Evolutionary conservation across 1,284 basidiomycete genomes (phyloP).

Genomic region (Cerrena zonata): DNA sequence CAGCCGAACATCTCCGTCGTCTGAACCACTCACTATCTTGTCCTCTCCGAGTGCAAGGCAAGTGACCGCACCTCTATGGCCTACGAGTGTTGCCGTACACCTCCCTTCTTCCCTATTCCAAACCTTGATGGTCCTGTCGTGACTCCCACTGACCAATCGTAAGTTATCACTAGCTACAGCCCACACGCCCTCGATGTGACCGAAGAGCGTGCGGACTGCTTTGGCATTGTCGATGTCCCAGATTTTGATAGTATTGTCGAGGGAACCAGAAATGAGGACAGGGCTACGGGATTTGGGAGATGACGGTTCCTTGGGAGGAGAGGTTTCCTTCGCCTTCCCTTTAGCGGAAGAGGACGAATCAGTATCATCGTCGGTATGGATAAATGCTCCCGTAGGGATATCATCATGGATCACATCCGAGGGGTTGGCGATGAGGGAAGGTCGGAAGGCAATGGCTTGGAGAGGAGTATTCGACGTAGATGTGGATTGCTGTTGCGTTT

Average conservation of each 20-base stretch:
- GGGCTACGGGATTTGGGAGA: slow-evolving; percentile 36
- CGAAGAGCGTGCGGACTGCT: slow-evolving; percentile 82
- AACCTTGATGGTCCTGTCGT: slow-evolving; percentile 91
- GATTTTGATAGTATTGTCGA: slow-evolving; percentile 94
- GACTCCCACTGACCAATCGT: slow-evolving; percentile 85
- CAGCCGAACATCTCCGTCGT: slow-evolving; percentile 76
- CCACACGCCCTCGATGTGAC: slow-evolving; percentile 97
- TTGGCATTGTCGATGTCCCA: slow-evolving; percentile 93
- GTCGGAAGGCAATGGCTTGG: not conserved
- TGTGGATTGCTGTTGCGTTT: slow-evolving; percentile 14
- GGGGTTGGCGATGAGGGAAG: not conserved
- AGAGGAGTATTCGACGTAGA: slow-evolving; percentile 5
- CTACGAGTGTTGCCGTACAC: slow-evolving; percentile 87
- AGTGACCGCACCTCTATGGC: slow-evolving; percentile 91
- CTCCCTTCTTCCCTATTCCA: slow-evolving; percentile 90
- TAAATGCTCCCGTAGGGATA: slow-evolving; percentile 5
- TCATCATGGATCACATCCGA: not conserved
- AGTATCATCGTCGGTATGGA: slow-evolving; percentile 6
- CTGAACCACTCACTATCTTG: slow-evolving; percentile 91
- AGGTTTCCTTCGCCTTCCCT: slow-evolving; percentile 9
- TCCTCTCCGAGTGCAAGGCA: slow-evolving; percentile 89
- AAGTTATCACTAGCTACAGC: slow-evolving; percentile 88
- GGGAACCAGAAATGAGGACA: slow-evolving; percentile 81
- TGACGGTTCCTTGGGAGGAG: not conserved
- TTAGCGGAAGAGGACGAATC: not conserved